These are phyloP conservation scores for Vanilla planifolia DNA, from an alignment of 106 monocot genomes.

Conservation along the genomic window DNA sequence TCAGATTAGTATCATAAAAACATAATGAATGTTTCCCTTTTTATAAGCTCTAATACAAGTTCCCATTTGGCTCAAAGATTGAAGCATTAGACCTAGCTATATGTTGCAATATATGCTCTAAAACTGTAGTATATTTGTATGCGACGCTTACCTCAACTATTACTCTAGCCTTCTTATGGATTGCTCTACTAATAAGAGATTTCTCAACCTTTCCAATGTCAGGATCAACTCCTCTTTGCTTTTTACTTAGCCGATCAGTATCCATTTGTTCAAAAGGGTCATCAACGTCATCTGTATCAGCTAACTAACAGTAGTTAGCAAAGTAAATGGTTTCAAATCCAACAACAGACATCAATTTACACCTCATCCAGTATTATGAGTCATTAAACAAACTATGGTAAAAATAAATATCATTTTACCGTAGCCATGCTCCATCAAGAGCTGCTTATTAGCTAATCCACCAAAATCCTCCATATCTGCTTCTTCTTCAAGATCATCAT, in stretches of 20 bases:
- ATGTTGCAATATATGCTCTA: neutral
- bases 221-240: constrained; percentile 14
- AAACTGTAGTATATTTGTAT: neutral
- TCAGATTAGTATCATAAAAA: too few species aligned
- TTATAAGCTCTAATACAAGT: neutral
- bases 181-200: constrained; percentile 13
- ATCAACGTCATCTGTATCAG: constrained; percentile 12
- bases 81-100: neutral
- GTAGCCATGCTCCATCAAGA: constrained; percentile 21
- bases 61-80: too few species aligned
- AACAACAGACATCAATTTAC: neutral
- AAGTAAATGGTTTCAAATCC: neutral
- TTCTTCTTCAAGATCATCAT: constrained; percentile 72
- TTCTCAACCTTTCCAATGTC: constrained; percentile 9
- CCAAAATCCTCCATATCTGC: constrained; percentile 86
- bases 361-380: neutral
- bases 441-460: constrained; percentile 28
- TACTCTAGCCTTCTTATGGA: constrained; percentile 42
- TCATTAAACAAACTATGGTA: too few species aligned
- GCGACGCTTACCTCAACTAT: constrained; percentile 31
- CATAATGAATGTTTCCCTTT: neutral
- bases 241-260: constrained; percentile 23
- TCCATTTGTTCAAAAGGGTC: constrained; percentile 26
- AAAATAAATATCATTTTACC: constrained; percentile 10
- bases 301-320: neutral